These are phyloP conservation scores for Schrenkiella parvula DNA, from an alignment of 345 rosid genomes.

Conservation along the genomic window DNA sequence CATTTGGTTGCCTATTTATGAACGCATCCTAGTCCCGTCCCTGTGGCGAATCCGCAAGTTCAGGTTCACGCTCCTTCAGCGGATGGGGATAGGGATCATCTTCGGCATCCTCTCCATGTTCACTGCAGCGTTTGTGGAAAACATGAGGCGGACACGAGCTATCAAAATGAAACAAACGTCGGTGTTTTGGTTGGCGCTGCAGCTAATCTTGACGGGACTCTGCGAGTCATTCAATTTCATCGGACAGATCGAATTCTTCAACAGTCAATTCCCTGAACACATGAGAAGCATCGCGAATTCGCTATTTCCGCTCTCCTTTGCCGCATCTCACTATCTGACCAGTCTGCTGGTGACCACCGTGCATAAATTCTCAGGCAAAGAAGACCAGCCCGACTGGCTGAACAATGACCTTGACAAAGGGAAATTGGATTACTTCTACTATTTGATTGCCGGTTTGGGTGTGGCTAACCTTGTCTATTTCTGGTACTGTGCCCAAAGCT, in stretches of 20 bases:
- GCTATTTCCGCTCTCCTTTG: slow-evolving; percentile 41
- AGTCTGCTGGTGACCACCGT: slow-evolving; percentile 37
- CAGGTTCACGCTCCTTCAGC: slow-evolving; percentile 53
- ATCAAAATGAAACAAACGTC: slow-evolving; percentile 31
- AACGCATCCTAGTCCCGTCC: slow-evolving; percentile 43
- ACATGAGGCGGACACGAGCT: slow-evolving; percentile 34
- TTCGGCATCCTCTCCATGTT: slow-evolving; percentile 50
- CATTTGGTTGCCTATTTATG: slow-evolving; percentile 65
- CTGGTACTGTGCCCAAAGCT: slow-evolving; percentile 38
- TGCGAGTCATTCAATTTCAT: slow-evolving; percentile 52
- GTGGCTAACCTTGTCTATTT: slow-evolving; percentile 45
- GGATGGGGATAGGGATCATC: slow-evolving; percentile 49
- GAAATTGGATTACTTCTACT: slow-evolving; percentile 57
- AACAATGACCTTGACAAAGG: slow-evolving; percentile 44
- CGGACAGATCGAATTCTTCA: slow-evolving; percentile 63
- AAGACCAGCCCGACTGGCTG: slow-evolving; percentile 52
- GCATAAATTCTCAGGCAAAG: slow-evolving; percentile 37
- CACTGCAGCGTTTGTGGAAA: slow-evolving; percentile 48
- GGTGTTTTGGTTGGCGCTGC: slow-evolving; percentile 50
- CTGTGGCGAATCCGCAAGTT: slow-evolving; percentile 37
- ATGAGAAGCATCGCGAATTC: slow-evolving; percentile 60
- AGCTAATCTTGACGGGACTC: slow-evolving; percentile 45
- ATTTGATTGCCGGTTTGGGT: slow-evolving; percentile 47
- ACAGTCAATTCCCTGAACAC: slow-evolving; percentile 55
- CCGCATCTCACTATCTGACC: slow-evolving; percentile 37